Base-by-base conservation (phyloP, 768 basidiomycete species). In the Lactarius quietus region DNA sequence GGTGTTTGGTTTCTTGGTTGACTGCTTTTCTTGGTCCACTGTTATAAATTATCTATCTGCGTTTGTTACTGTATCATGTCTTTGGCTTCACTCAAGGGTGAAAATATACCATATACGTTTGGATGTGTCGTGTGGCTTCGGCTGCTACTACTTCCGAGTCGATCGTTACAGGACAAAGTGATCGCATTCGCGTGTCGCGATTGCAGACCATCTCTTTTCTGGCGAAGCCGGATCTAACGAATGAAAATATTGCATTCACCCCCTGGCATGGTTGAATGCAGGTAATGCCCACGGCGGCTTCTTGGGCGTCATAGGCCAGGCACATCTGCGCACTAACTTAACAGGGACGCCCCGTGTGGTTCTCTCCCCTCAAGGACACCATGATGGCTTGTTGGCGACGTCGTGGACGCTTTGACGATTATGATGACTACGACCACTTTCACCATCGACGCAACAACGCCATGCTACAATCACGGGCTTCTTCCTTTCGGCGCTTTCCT, bases 401-500 rank as follows among this genome's bases (percentile, higher is more conserved):
- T 38, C 39, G 52, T 29, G 26, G 20, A 62, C 51, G 31, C 6
- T 55, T 54, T 45, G 51, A 62, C n/a, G 57, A 62, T 9, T 53
- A 45, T 8, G 38, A 60, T 0, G 36, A 31, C 23, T 38, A 57
- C 38, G n/a, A 54, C 28, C 6, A 17, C 36, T 18, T 10, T 31
- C 36, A 38, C 52, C 60, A 35, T n/a, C 65, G 55, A 4, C 70
- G 64, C 33, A 83, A 89, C 70, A 76, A 78, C 63, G 76, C 52
- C 74, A 86, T 63, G 85, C 86, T 23, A 61, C 79, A 51, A 62
- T 81, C 28, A 81, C 83, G 39, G 79, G 81, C 64, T 62, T 78
- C 31, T 86, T 28, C 84, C 89, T 57, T 71, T 89, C 69, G 71
- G 73, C 3, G 82, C 86, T 4, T 93, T 89, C 74, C 53, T 92